Percentiles rank a stretch among this genome's conserved stretches.
Evolutionary conservation across 306 rosid species (phyloP).

Genomic region (Quercus robur): DNA sequence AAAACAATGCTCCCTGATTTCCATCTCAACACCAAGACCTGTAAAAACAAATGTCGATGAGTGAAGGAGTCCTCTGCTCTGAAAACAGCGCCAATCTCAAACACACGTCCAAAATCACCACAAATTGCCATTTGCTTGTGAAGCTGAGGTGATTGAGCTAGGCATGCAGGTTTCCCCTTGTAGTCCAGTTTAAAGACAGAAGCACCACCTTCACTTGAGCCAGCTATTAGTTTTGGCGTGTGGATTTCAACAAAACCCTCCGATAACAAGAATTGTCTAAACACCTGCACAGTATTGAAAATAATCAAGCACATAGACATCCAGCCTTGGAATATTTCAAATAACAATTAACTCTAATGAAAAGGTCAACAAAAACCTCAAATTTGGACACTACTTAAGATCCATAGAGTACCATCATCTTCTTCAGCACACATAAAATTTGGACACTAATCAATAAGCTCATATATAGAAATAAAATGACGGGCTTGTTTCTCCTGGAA

Average conservation of each 20-base stretch:
- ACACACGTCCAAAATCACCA: conserved; percentile 82
- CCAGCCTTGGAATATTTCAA: neutral
- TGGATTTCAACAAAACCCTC: conserved; percentile 67
- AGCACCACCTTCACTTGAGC: conserved; percentile 98
- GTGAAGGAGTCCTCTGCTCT: conserved; percentile 91
- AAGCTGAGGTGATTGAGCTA: conserved; percentile 97
- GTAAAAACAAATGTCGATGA: conserved; percentile 88
- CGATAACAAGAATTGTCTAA: conserved; percentile 62
- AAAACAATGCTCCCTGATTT: conserved; percentile 64
- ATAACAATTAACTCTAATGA: neutral
- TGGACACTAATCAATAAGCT: neutral
- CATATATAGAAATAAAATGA: neutral
- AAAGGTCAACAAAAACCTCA: neutral
- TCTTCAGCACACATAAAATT: too few species aligned
- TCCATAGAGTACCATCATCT: too few species aligned
- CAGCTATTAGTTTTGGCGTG: conserved; percentile 79
- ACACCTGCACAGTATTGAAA: conserved; percentile 44
- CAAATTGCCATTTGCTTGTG: conserved; percentile 95
- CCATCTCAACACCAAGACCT: conserved; percentile 77
- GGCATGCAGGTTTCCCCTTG: conserved; percentile 83
- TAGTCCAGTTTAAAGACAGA: conserved; percentile 83
- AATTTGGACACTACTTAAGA: neutral
- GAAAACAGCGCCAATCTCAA: conserved; percentile 67
- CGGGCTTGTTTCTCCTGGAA: neutral
- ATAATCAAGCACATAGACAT: conserved; percentile 6